Evolutionary conservation across 805 yeast species (phyloP).

Genomic region (Candida hungchunana): DNA sequence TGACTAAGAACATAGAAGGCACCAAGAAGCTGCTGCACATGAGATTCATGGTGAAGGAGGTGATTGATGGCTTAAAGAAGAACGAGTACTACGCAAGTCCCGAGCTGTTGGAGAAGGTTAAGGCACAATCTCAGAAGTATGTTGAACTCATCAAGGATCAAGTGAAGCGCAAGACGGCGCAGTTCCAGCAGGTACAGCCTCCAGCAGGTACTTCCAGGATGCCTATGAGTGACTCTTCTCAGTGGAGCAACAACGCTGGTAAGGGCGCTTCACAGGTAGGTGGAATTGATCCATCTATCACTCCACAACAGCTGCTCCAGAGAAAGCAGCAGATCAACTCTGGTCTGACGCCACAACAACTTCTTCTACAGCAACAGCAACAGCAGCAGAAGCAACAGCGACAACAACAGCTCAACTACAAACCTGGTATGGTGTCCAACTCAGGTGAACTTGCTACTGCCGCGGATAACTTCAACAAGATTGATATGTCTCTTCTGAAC

Average conservation of each 20-base stretch:
- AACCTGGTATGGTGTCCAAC: slow-evolving; percentile 6
- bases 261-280: slow-evolving; percentile 8
- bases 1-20: slow-evolving; percentile 71
- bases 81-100: slow-evolving; percentile 69
- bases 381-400: slow-evolving; percentile 14
- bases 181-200: slow-evolving; percentile 14
- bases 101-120: slow-evolving; percentile 64
- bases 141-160: slow-evolving; percentile 72
- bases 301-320: slow-evolving; percentile 26
- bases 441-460: neutral
- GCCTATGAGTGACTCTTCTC: slow-evolving; percentile 5
- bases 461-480: slow-evolving; percentile 8
- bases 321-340: slow-evolving; percentile 25
- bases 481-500: slow-evolving; percentile 15
- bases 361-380: slow-evolving; percentile 19
- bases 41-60: slow-evolving; percentile 73
- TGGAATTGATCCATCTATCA: slow-evolving; percentile 22
- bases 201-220: slow-evolving; percentile 17
- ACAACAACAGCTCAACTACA: slow-evolving; percentile 15
- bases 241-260: slow-evolving; percentile 17
- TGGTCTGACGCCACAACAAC: slow-evolving; percentile 24
- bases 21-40: slow-evolving; percentile 74
- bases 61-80: slow-evolving; percentile 62
- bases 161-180: slow-evolving; percentile 30
- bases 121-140: slow-evolving; percentile 68